Conservation (phyloP, 2,329 filamentous ascomycete species). For the Pyrenophora graminea region DNA sequence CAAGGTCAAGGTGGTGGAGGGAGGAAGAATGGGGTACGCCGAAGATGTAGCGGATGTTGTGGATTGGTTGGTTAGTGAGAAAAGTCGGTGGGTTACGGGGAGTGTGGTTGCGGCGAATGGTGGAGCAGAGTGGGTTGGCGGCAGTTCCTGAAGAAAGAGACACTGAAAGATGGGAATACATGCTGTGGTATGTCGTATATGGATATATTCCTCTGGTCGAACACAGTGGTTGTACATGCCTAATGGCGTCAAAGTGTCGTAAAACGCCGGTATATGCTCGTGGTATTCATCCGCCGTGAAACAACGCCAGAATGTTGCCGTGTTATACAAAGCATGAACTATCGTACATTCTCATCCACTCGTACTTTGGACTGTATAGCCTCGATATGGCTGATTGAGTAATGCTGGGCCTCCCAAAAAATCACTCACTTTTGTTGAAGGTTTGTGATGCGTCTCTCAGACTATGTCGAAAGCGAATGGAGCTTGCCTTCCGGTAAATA, state of each 20-base stretch:
- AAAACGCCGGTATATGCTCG: conserved; percentile 13
- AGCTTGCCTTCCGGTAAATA: conserved; percentile 10
- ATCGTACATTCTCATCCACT: neutral
- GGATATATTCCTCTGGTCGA: no score
- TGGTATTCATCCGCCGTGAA: neutral
- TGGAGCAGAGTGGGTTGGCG: conserved; percentile 30
- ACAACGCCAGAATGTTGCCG: neutral
- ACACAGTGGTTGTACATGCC: conserved; percentile 7
- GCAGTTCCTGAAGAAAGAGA: conserved; percentile 4
- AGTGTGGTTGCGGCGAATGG: conserved; percentile 45
- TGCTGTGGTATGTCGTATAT: neutral
- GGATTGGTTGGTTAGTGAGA: conserved; percentile 43
- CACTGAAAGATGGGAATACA: neutral
- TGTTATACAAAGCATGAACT: neutral
- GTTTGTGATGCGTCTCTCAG: neutral
- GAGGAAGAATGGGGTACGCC: conserved; percentile 27
- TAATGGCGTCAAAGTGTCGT: conserved; percentile 3
- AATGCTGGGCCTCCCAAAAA: neutral
- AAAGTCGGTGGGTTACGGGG: conserved; percentile 44
- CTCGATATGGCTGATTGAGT: neutral
- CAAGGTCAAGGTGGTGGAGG: conserved; percentile 27
- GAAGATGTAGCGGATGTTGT: conserved; percentile 73
- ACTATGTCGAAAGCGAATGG: neutral
- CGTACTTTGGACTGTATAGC: neutral
- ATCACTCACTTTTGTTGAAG: conserved; percentile 2